A percentile compares a stretch with the other conserved stretches of the same genome.
These are phyloP conservation scores for Bipolaris oryzae DNA, from an alignment of 2,329 filamentous ascomycete genomes.

Conservation along the genomic window DNA sequence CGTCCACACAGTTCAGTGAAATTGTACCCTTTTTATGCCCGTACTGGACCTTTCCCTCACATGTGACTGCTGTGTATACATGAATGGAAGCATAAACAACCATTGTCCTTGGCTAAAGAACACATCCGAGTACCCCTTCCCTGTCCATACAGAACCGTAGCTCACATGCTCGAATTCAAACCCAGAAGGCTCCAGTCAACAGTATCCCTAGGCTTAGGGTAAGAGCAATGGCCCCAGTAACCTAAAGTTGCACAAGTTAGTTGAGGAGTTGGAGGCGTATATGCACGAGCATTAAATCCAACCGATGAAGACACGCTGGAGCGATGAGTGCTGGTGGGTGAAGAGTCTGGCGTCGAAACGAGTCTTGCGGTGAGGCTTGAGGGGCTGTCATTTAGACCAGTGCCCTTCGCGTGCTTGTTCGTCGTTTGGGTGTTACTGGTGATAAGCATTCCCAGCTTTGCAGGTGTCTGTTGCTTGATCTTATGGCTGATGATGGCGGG, in stretches of 20 bases:
- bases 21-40: neutral
- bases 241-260: too few species aligned
- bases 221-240: too few species aligned
- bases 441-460: neutral
- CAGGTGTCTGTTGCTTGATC: neutral
- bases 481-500: slow-evolving; percentile 1
- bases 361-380: too few species aligned
- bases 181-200: neutral
- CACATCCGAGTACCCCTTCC: neutral
- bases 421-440: neutral
- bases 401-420: neutral
- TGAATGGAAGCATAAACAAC: neutral
- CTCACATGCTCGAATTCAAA: neutral
- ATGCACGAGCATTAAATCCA: neutral
- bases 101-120: neutral
- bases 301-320: neutral
- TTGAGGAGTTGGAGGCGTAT: neutral
- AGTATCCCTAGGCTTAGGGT: neutral
- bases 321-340: neutral
- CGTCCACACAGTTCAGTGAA: neutral
- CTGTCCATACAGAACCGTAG: neutral
- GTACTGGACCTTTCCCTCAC: neutral
- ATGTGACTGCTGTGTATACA: neutral
- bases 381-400: neutral
- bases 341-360: neutral